Conservation (phyloP, 2,329 filamentous ascomycete species). For the Ophiosphaerella korrae region DNA sequence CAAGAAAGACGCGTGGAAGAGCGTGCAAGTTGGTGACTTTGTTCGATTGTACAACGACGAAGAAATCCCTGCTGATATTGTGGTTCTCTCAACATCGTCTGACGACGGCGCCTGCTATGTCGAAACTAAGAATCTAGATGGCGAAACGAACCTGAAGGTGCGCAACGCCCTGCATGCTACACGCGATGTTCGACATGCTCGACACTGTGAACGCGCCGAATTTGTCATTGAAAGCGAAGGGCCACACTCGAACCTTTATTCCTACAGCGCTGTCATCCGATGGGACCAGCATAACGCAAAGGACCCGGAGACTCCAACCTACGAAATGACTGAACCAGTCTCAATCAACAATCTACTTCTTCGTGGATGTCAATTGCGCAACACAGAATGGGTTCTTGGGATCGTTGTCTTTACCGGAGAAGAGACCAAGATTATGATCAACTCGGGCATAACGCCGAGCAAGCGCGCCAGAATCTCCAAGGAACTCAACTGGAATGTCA, state of each 20-base stretch:
- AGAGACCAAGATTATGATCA: slow-evolving; percentile 99
- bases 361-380: slow-evolving; percentile 89
- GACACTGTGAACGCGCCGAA: slow-evolving; percentile 87
- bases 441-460: slow-evolving; percentile 90
- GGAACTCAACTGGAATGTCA: slow-evolving; percentile 95
- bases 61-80: slow-evolving; percentile 89
- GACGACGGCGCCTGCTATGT: slow-evolving; percentile 94
- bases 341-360: slow-evolving; percentile 94
- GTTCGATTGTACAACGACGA: slow-evolving; percentile 96
- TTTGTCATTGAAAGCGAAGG: slow-evolving; percentile 90
- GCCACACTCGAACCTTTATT: slow-evolving; percentile 91
- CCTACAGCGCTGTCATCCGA: slow-evolving; percentile 86
- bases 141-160: slow-evolving; percentile 96
- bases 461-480: slow-evolving; percentile 91
- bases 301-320: slow-evolving; percentile 65
- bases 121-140: slow-evolving; percentile 97
- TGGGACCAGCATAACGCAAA: slow-evolving; percentile 78
- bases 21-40: slow-evolving; percentile 91
- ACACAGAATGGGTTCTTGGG: slow-evolving; percentile 94
- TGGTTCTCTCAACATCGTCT: slow-evolving; percentile 91
- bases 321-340: slow-evolving; percentile 88
- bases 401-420: slow-evolving; percentile 93
- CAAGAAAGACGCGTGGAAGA: slow-evolving; percentile 95
- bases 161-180: slow-evolving; percentile 88
- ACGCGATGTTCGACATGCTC: slow-evolving; percentile 80